Evolutionary conservation across 768 basidiomycete species (phyloP).

Genomic region (Podaxis sp.): DNA sequence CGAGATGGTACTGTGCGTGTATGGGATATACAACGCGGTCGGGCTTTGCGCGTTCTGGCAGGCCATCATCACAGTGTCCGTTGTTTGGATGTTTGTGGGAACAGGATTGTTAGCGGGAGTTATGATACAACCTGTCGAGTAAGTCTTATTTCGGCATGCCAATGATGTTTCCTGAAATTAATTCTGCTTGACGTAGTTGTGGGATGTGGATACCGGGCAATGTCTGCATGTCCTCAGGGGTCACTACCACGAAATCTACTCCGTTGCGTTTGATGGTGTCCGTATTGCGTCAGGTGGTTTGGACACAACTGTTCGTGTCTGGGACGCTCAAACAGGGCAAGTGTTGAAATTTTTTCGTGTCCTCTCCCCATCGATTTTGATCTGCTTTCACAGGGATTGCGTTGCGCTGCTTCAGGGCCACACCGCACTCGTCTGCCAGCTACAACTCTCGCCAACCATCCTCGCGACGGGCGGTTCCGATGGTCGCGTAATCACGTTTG

Average conservation of each 20-base stretch:
- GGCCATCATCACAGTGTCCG: slow-evolving; percentile 86
- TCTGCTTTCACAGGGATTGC: slow-evolving; percentile 54
- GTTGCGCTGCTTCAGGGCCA: slow-evolving; percentile 87
- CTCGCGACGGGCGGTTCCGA: slow-evolving; percentile 88
- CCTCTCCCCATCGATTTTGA: slow-evolving; percentile 1
- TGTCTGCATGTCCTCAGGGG: slow-evolving; percentile 82
- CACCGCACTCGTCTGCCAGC: slow-evolving; percentile 88
- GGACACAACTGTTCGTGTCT: slow-evolving; percentile 91
- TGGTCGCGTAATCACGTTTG: slow-evolving; percentile 61
- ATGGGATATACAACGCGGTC: slow-evolving; percentile 90
- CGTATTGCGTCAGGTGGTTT: slow-evolving; percentile 84
- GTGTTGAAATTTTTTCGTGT: slow-evolving; percentile 22
- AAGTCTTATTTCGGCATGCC: slow-evolving; percentile 22
- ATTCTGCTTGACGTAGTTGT: slow-evolving; percentile 50
- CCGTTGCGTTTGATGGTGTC: slow-evolving; percentile 86
- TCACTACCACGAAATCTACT: slow-evolving; percentile 88
- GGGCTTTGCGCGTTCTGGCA: slow-evolving; percentile 57
- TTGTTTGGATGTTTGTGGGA: slow-evolving; percentile 86
- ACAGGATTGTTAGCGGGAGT: slow-evolving; percentile 84
- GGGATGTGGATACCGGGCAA: slow-evolving; percentile 88
- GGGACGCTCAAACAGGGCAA: slow-evolving; percentile 86
- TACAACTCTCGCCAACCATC: slow-evolving; percentile 69
- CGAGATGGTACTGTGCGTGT: slow-evolving; percentile 84
- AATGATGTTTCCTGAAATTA: slow-evolving; percentile 7
- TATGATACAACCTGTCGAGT: slow-evolving; percentile 90